Conservation (phyloP, 2,329 filamentous ascomycete genomes). For the Neocatenulostroma microsporum region DNA sequence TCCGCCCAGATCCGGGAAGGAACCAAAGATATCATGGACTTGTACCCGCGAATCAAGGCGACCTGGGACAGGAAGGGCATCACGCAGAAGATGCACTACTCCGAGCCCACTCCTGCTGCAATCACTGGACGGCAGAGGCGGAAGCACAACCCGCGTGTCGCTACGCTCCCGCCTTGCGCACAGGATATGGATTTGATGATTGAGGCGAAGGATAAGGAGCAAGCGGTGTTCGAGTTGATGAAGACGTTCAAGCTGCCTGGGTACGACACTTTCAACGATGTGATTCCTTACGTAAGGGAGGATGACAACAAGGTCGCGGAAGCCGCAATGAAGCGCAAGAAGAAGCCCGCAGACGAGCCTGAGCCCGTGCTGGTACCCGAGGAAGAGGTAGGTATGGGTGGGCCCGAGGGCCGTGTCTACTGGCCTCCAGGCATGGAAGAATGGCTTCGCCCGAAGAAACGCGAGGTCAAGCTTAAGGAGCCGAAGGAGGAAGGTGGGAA, state of each 20-base stretch:
- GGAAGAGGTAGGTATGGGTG: conserved; percentile 78
- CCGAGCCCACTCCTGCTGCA: conserved; percentile 67
- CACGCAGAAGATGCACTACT: conserved; percentile 95
- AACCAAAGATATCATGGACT: conserved; percentile 66
- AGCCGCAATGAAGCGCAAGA: conserved; percentile 34
- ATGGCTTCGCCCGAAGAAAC: conserved; percentile 76
- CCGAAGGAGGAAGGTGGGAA: conserved; percentile 24
- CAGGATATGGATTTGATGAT: conserved; percentile 95
- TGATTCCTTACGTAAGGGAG: conserved; percentile 66
- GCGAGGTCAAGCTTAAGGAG: conserved; percentile 52
- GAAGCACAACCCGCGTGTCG: conserved; percentile 76
- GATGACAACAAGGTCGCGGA: conserved; percentile 60
- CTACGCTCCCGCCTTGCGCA: conserved; percentile 71
- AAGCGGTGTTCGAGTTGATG: conserved; percentile 93
- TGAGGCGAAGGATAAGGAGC: conserved; percentile 96
- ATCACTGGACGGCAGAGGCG: conserved; percentile 70
- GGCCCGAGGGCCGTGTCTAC: conserved; percentile 71
- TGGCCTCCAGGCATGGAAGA: conserved; percentile 88
- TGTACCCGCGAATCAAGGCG: conserved; percentile 69
- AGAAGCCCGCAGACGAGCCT: conserved; percentile 26
- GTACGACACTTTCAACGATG: conserved; percentile 64
- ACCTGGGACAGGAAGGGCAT: conserved; percentile 83
- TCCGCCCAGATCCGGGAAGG: conserved; percentile 65
- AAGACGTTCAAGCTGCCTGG: conserved; percentile 76
- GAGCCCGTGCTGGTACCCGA: conserved; percentile 44